Evolutionary conservation across 2,329 filamentous ascomycete genomes (phyloP), one percentile per base, ranked within the genome.

Genomic region (Magnaporthiopsis poae): DNA sequence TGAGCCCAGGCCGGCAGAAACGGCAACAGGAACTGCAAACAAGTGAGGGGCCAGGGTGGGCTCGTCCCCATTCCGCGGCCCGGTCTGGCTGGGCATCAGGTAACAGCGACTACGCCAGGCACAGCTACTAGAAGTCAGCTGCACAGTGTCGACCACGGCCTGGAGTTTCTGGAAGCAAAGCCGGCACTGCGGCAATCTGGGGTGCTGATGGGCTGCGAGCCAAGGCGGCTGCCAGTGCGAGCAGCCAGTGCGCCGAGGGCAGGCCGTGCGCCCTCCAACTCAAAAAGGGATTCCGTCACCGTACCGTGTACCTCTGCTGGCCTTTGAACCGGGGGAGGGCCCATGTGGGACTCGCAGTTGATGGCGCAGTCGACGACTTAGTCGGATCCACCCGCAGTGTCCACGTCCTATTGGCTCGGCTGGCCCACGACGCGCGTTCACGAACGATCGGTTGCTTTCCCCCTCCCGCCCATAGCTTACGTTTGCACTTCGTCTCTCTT

Each of bases 351-450:
- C n/a, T 56, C 46, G 46, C 46, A 56, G 27, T 61, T 29, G 60
- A 61, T 61, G 60, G 60, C 60, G 60, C 60, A 61, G 60, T 29
- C 60, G 60, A 61, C 60, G 27, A 61, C 60, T 33, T 29, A 61
- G 60, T 61, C 27, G 25, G 60, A 21, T 61, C 60, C 60, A 61
- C 60, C 60, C 25, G 15, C 60, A 27, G 27, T 12, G 27, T 21
- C 46, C 21, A 18, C 46, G 46, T 33, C 60, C 18, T 13, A 61
- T 61, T 61, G 60, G 60, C 60, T 61, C 60, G 60, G 60, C 60
- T 61, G 27, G 27, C 18, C 60, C 60, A 27, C 60, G 60, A 61
- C 60, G 60, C 60, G 60, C 60, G 60, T 61, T 61, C 60, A 61
- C 13, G n/a, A 29, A 31, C 12, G 27, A 29, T 29, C 27, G 31